phyloP scores from a whole-genome alignment of 2,329 filamentous ascomycete genomes.

The Monascus ruber region DNA sequence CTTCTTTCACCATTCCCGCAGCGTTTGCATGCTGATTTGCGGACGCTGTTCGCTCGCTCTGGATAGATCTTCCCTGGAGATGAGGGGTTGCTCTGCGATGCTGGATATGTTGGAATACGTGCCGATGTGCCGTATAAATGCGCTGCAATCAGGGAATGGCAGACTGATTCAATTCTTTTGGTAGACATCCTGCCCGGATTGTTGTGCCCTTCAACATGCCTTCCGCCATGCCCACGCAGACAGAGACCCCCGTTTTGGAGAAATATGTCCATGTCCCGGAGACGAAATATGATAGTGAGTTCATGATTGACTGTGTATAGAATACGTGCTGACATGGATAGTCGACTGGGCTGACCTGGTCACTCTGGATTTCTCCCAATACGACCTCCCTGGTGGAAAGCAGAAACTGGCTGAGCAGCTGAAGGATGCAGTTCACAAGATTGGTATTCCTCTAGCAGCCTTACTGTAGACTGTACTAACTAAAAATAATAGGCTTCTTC shows the following conservation, averaged over 20 bases:
- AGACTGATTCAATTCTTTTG: too few species aligned
- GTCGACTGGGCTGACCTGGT: conserved; percentile 42
- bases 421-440: conserved; percentile 38
- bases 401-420: conserved; percentile 43
- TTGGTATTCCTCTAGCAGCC: conserved; percentile 9
- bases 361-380: conserved; percentile 45
- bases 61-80: too few species aligned
- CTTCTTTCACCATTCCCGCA: too few species aligned
- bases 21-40: too few species aligned
- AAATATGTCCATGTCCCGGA: neutral
- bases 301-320: neutral
- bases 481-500: conserved; percentile 41
- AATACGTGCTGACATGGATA: neutral
- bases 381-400: conserved; percentile 44
- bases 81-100: too few species aligned
- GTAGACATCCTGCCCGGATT: too few species aligned
- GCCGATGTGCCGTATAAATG: too few species aligned
- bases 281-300: neutral
- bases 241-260: neutral
- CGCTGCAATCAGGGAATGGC: too few species aligned
- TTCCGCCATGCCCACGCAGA: neutral
- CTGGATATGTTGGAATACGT: too few species aligned
- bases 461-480: conserved; percentile 14
- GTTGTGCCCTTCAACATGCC: too few species aligned
- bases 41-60: too few species aligned